Base-by-base conservation (phyloP, 75 land plant genomes). In the Azolla pinnata region DNA sequence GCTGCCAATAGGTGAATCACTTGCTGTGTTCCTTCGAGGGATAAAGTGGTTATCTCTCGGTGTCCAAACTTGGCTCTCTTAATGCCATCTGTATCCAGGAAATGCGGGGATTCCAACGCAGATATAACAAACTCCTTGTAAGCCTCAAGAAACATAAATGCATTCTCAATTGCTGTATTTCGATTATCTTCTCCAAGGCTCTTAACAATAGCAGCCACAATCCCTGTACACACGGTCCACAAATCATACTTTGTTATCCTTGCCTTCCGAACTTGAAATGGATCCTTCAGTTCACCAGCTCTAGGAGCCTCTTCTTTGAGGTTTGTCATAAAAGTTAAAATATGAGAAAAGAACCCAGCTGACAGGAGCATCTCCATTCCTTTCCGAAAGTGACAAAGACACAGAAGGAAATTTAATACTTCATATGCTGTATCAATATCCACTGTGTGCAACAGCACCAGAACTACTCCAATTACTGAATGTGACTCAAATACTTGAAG, bases 331-430 rank as follows among this genome's bases (percentile, higher is more conserved):
- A 92, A 78, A 8, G 62, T 45, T 54, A 63, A 76, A 1, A 88
- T 53, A 48, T 66, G 71, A 33, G 84, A 72, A 23, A 93, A 72
- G 27, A 81, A 60, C 1, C 84, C 76, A 32, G 70, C 66, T 14
- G 53, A 28, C 31, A 72, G 66, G 52, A 93, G 81, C 90, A 88
- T 79, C 75, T 81, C 76, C 30, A 96, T 87, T 50, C 98, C 96
- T 38, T 71, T 81, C 57, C 71, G 82, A 14, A 73, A 64, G 45
- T 66, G 75, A 17, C 87, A 83, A 25, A 93, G 54, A 50, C 83
- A 83, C 65, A 93, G 57, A 68, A 75, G 68, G 42, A 88, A 81
- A 58, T 79, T 93, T 59, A 93, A 58, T 9, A 79, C 59, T 18
- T 79, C 40, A 35, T 71, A 60, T 53, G 70, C 56, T 21, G 72